Conservation (phyloP, 371 early-diverging fungal genomes). For the Lichtheimia hyalospora region DNA sequence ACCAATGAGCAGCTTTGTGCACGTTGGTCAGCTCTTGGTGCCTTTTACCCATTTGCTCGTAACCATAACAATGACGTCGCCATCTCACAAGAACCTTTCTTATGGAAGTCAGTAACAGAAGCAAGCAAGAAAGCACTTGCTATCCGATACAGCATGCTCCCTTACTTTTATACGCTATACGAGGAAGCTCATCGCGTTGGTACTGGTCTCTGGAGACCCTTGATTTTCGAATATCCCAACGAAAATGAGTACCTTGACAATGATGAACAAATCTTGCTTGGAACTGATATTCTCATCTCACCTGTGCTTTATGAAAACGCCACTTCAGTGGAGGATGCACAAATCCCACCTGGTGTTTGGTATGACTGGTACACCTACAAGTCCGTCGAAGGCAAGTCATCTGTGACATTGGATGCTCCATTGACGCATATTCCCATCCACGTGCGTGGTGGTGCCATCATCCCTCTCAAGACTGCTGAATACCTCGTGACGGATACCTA, state of each 20-base stretch:
- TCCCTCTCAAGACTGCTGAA: conserved; percentile 48
- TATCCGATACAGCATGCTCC: conserved; percentile 64
- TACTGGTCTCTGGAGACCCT: conserved; percentile 45
- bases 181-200: conserved; percentile 52
- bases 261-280: conserved; percentile 39
- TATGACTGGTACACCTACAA: conserved; percentile 47
- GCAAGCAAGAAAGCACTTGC: conserved; percentile 51
- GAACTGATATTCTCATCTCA: conserved; percentile 52
- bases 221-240: conserved; percentile 38
- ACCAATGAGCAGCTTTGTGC: conserved; percentile 61
- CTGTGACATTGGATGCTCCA: conserved; percentile 39
- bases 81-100: conserved; percentile 57
- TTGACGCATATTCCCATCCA: conserved; percentile 51
- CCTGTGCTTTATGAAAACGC: conserved; percentile 52
- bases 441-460: conserved; percentile 46
- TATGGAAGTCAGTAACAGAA: conserved; percentile 44
- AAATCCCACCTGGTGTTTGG: conserved; percentile 60
- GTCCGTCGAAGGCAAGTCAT: conserved; percentile 4
- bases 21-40: conserved; percentile 74
- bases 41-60: conserved; percentile 77
- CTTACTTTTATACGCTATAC: conserved; percentile 69
- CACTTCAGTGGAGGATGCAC: conserved; percentile 37
- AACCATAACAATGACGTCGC: conserved; percentile 52
- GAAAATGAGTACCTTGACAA: conserved; percentile 16
- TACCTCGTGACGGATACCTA: conserved; percentile 48